Evolutionary conservation across 2,329 filamentous ascomycete species (phyloP).

Genomic region (Hymenoscyphus infarciens): DNA sequence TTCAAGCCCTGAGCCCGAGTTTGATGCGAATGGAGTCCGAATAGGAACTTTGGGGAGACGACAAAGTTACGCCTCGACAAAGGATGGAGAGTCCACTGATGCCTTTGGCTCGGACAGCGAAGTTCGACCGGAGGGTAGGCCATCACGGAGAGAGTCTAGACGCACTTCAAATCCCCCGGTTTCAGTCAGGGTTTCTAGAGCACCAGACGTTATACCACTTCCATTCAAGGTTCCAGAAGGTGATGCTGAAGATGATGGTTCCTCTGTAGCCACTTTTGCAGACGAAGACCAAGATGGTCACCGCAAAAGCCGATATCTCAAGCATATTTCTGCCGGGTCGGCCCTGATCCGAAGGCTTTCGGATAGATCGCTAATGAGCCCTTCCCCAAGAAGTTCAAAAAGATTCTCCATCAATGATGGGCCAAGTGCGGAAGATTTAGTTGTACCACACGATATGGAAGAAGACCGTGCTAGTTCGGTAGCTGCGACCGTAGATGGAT

Average conservation of each 20-base stretch:
- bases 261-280: slow-evolving; percentile 68
- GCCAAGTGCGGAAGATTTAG: slow-evolving; percentile 42
- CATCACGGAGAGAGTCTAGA: slow-evolving; percentile 31
- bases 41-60: slow-evolving; percentile 53
- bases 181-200: slow-evolving; percentile 34
- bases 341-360: slow-evolving; percentile 28
- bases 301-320: slow-evolving; percentile 46
- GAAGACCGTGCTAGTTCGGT: slow-evolving; percentile 48
- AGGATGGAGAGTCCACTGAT: slow-evolving; percentile 35
- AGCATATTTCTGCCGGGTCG: slow-evolving; percentile 49
- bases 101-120: slow-evolving; percentile 35
- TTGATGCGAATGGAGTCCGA: slow-evolving; percentile 40
- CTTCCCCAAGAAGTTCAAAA: slow-evolving; percentile 25
- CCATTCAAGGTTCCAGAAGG: slow-evolving; percentile 59
- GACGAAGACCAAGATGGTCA: slow-evolving; percentile 55
- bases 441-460: slow-evolving; percentile 35
- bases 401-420: slow-evolving; percentile 27
- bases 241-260: slow-evolving; percentile 48
- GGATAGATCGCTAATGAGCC: slow-evolving; percentile 18
- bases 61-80: slow-evolving; percentile 37
- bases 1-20: slow-evolving; percentile 17
- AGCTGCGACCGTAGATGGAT: slow-evolving; percentile 54
- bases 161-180: slow-evolving; percentile 33
- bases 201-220: slow-evolving; percentile 58
- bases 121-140: slow-evolving; percentile 30